These are phyloP conservation scores for Bacidia gigantensis DNA, from an alignment of 495 filamentous ascomycete species.

Conservation along the genomic window DNA sequence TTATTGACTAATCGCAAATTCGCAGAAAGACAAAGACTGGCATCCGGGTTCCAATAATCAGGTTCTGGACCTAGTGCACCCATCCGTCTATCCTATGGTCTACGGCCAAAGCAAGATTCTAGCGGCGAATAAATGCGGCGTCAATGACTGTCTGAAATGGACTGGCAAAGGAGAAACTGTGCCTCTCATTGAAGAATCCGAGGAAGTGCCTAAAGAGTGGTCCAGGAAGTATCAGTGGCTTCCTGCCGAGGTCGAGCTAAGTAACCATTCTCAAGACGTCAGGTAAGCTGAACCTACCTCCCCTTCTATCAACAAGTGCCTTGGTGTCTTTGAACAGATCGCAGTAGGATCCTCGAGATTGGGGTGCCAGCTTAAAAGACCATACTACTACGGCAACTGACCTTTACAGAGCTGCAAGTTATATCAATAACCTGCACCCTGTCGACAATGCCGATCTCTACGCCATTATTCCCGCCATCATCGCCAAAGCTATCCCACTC, in stretches of 20 bases:
- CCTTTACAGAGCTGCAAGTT: slow-evolving; percentile 25
- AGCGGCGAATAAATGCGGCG: slow-evolving; percentile 22
- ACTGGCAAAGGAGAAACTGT: slow-evolving; percentile 28
- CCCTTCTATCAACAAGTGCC: neutral
- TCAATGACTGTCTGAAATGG: slow-evolving; percentile 28
- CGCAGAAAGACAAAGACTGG: slow-evolving; percentile 36
- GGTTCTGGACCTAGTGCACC: slow-evolving; percentile 49
- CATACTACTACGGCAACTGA: neutral
- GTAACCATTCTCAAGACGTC: slow-evolving; percentile 13
- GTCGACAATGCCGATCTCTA: slow-evolving; percentile 34
- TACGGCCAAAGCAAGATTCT: slow-evolving; percentile 40
- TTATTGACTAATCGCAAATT: too few species aligned
- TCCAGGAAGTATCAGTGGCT: slow-evolving; percentile 42
- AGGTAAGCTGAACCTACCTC: neutral
- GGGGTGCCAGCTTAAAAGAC: too few species aligned
- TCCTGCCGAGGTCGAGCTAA: slow-evolving; percentile 38
- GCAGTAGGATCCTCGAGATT: slow-evolving; percentile 2
- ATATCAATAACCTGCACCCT: slow-evolving; percentile 53
- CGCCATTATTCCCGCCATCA: slow-evolving; percentile 33
- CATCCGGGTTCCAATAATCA: slow-evolving; percentile 39
- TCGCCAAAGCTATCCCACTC: slow-evolving; percentile 34
- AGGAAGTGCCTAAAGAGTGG: neutral
- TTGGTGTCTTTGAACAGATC: neutral
- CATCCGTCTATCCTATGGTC: slow-evolving; percentile 45
- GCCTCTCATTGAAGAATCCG: neutral